phyloP scores from a whole-genome alignment of 2,329 filamentous ascomycete genomes.

The Colletotrichum liaoningense region DNA sequence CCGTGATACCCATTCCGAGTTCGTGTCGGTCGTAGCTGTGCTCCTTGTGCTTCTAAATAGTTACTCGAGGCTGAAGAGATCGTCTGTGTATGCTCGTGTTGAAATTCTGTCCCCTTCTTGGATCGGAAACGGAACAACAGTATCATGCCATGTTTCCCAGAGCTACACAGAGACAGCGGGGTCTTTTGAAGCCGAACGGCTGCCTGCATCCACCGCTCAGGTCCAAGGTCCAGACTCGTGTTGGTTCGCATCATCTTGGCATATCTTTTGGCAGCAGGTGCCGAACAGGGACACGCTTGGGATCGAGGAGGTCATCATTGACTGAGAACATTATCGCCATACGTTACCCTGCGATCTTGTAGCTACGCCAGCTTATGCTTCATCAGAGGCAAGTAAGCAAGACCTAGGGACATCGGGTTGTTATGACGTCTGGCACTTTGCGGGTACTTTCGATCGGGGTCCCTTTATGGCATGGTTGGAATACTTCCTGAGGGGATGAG shows the following conservation, averaged over 20 bases:
- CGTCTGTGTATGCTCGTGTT: not conserved
- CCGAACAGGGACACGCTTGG: not conserved
- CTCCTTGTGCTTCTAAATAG: not conserved
- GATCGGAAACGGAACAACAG: not conserved
- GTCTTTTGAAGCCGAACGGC: constrained; percentile 2
- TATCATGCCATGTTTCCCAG: not conserved
- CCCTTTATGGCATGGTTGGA: too few relatives aligned
- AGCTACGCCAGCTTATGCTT: not conserved
- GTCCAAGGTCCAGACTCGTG: not conserved
- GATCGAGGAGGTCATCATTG: not conserved
- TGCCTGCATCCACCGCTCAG: constrained; percentile 15
- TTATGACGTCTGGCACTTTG: not conserved
- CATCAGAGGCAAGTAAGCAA: too few relatives aligned
- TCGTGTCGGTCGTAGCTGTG: not conserved
- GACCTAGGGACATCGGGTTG: too few relatives aligned
- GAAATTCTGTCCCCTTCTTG: not conserved
- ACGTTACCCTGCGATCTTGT: not conserved
- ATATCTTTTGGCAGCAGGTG: not conserved
- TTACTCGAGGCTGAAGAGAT: constrained; percentile 12
- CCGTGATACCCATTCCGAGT: constrained; percentile 4
- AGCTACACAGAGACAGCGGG: not conserved
- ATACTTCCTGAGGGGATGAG: too few relatives aligned
- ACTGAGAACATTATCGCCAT: not conserved
- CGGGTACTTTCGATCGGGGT: not conserved
- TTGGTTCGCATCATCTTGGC: not conserved